Conservation (phyloP, 1,284 basidiomycete genomes). For the Moniliella sp. region DNA sequence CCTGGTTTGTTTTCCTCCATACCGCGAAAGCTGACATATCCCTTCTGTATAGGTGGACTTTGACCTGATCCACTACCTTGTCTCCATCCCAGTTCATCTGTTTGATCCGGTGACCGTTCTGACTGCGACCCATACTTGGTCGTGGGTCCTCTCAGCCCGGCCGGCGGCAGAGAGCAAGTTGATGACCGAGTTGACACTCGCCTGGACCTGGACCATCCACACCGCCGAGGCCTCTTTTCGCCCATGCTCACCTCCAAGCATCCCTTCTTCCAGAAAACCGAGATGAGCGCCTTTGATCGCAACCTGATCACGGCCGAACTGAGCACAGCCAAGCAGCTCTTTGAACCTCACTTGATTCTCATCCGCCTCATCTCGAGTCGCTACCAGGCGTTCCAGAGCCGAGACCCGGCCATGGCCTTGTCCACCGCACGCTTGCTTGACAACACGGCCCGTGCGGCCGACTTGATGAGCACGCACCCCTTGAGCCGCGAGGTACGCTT, state of each 20-base stretch:
- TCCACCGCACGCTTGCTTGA: constrained; percentile 64
- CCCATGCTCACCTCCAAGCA: constrained; percentile 45
- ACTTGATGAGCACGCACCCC: constrained; percentile 56
- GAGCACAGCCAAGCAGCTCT: constrained; percentile 49
- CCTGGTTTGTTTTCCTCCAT: neutral
- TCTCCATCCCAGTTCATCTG: constrained; percentile 66
- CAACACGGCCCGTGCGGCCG: constrained; percentile 34
- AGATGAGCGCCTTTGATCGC: constrained; percentile 77
- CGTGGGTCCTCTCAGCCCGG: constrained; percentile 76
- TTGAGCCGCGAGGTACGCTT: constrained; percentile 72
- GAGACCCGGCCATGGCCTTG: constrained; percentile 61
- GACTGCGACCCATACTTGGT: constrained; percentile 81
- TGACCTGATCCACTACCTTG: constrained; percentile 66
- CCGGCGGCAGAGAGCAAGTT: constrained; percentile 53
- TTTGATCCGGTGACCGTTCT: constrained; percentile 68
- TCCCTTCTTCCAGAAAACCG: constrained; percentile 64
- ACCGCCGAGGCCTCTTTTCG: constrained; percentile 61
- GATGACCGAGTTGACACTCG: constrained; percentile 63
- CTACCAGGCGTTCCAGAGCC: constrained; percentile 76
- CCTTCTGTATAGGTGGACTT: constrained; percentile 43
- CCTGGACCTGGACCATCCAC: constrained; percentile 72
- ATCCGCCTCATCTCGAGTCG: constrained; percentile 75
- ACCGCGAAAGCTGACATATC: no score
- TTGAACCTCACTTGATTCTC: constrained; percentile 56
- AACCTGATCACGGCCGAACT: constrained; percentile 54